Conservation (phyloP, 192 early-diverging fungal genomes). For the Entomortierella lignicola region DNA sequence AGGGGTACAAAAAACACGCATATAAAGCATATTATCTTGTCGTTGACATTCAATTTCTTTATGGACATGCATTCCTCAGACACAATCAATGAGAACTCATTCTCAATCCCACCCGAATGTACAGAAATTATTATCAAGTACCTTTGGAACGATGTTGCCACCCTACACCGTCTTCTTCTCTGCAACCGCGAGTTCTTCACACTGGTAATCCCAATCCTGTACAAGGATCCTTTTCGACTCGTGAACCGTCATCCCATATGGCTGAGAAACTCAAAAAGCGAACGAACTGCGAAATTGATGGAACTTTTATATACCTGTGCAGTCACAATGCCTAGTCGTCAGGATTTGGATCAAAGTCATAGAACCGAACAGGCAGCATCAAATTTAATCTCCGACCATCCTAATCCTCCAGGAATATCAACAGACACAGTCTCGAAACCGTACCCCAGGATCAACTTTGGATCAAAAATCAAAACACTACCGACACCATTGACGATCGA, state of each 20-base stretch:
- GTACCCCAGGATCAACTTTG: background rate
- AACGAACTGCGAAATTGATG: constrained; percentile 17
- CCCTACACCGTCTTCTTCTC: constrained; percentile 16
- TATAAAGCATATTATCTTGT: no score
- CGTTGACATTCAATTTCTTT: background rate
- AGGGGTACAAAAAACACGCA: no score
- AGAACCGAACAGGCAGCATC: no score
- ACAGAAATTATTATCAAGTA: constrained; percentile 15
- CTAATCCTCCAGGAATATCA: no score
- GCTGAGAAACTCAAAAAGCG: background rate
- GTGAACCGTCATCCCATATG: constrained; percentile 15
- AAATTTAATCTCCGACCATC: background rate
- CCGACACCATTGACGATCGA: constrained; percentile 20
- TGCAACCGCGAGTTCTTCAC: constrained; percentile 24
- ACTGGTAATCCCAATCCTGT: constrained; percentile 25
- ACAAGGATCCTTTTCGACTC: constrained; percentile 28
- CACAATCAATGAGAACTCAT: background rate
- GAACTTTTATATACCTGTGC: constrained; percentile 19
- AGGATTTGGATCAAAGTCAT: background rate
- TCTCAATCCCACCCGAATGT: constrained; percentile 31
- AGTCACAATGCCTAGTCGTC: background rate
- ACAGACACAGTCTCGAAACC: background rate
- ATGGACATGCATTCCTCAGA: background rate
- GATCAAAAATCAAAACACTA: background rate
- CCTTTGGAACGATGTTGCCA: constrained; percentile 24